phyloP scores from a whole-genome alignment of 2,329 filamentous ascomycete species.

The Pyricularia sp. region DNA sequence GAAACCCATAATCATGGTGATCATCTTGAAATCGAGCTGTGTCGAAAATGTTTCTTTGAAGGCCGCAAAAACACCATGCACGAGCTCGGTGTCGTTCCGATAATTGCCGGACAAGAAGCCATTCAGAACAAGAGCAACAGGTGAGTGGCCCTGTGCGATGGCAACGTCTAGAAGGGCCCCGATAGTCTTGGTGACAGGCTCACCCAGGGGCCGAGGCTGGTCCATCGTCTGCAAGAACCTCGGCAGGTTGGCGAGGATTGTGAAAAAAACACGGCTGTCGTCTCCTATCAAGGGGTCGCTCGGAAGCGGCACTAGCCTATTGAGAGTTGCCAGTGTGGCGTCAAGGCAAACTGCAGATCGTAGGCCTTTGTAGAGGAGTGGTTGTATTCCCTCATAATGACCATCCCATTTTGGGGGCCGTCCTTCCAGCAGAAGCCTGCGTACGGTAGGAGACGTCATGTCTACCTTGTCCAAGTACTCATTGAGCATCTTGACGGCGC shows the following conservation, averaged over 20 bases:
- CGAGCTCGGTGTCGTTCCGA: conserved; percentile 59
- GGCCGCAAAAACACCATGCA: conserved; percentile 57
- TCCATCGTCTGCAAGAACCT: conserved; percentile 76
- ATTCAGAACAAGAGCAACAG: conserved; percentile 60
- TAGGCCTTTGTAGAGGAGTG: conserved; percentile 82
- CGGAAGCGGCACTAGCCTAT: conserved; percentile 69
- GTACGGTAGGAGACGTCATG: conserved; percentile 58
- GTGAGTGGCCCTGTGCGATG: conserved; percentile 58
- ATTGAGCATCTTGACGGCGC: conserved; percentile 85
- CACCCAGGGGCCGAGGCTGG: conserved; percentile 32
- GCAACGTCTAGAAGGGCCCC: conserved; percentile 63
- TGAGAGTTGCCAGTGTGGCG: conserved; percentile 65
- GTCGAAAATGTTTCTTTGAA: conserved; percentile 74
- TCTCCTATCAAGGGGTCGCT: conserved; percentile 75
- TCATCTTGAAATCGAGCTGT: conserved; percentile 68
- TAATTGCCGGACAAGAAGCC: conserved; percentile 61
- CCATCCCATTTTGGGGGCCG: conserved; percentile 86
- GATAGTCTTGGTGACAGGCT: conserved; percentile 52
- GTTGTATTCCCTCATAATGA: conserved; percentile 75
- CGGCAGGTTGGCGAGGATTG: conserved; percentile 85
- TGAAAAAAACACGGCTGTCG: conserved; percentile 73
- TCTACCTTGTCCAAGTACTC: conserved; percentile 79
- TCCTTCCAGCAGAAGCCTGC: conserved; percentile 64
- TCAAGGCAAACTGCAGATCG: conserved; percentile 78
- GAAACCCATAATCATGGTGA: conserved; percentile 85